phyloP scores from a whole-genome alignment of 495 filamentous ascomycete genomes.

The Penicillium paxilli region DNA sequence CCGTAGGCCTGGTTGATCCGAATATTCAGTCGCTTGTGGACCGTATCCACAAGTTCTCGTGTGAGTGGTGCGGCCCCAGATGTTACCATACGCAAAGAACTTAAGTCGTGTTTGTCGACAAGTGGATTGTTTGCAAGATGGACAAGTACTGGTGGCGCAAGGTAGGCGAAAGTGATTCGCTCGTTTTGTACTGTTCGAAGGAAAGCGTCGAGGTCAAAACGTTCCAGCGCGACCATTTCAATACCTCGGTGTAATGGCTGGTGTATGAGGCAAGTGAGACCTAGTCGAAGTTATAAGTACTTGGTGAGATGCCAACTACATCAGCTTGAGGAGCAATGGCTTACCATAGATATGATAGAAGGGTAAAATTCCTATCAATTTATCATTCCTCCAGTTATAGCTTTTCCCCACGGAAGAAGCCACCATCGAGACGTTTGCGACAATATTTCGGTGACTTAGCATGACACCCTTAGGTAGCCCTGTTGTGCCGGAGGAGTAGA shows the following conservation, averaged over 20 bases:
- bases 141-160: slow-evolving; percentile 80
- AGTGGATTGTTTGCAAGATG: slow-evolving; percentile 68
- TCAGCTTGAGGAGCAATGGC: background rate
- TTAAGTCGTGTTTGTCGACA: slow-evolving; percentile 69
- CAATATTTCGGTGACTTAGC: slow-evolving; percentile 74
- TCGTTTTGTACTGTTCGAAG: slow-evolving; percentile 67
- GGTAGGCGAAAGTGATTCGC: slow-evolving; percentile 69
- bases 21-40: slow-evolving; percentile 64
- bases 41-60: slow-evolving; percentile 66
- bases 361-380: slow-evolving; percentile 59
- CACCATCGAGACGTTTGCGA: slow-evolving; percentile 60
- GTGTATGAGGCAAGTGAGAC: slow-evolving; percentile 54
- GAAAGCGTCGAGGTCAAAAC: slow-evolving; percentile 71
- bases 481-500: slow-evolving; percentile 82
- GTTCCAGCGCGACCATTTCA: slow-evolving; percentile 55
- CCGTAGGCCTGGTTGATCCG: slow-evolving; percentile 76
- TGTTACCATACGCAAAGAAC: slow-evolving; percentile 69
- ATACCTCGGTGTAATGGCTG: slow-evolving; percentile 59
- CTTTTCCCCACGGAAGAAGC: slow-evolving; percentile 56
- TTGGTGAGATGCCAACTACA: too few species aligned
- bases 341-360: slow-evolving; percentile 87
- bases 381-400: slow-evolving; percentile 31
- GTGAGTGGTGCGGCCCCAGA: slow-evolving; percentile 81
- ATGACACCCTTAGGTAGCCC: slow-evolving; percentile 85
- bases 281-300: slow-evolving; percentile 7